phyloP scores from a whole-genome alignment of 352 stramenopile genomes.

The Pythium grandisporangium region DNA sequence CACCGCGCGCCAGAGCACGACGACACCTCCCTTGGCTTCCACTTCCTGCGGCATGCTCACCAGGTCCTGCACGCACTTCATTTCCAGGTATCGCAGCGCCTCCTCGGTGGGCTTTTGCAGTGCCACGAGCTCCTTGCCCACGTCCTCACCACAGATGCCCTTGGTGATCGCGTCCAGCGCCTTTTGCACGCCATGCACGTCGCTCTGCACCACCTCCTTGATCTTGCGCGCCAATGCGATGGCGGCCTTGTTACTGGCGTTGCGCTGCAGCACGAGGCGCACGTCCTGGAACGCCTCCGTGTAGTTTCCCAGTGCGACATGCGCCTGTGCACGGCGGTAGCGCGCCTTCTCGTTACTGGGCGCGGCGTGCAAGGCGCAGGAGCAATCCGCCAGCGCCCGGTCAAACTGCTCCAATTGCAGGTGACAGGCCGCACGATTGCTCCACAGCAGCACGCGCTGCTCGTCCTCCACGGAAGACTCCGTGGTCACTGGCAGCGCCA shows the following conservation, averaged over 20 bases:
- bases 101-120: slow-evolving; percentile 38
- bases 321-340: slow-evolving; percentile 68
- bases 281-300: slow-evolving; percentile 66
- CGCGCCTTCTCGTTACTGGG: slow-evolving; percentile 65
- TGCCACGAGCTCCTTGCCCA: slow-evolving; percentile 16
- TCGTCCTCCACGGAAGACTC: slow-evolving; percentile 12
- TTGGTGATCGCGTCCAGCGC: slow-evolving; percentile 44
- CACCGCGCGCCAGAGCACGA: slow-evolving; percentile 40
- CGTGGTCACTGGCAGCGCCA: slow-evolving; percentile 10
- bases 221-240: slow-evolving; percentile 62
- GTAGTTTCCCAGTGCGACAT: slow-evolving; percentile 54
- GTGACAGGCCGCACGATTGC: slow-evolving; percentile 65
- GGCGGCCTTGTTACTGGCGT: slow-evolving; percentile 67
- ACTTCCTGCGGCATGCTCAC: slow-evolving; percentile 43
- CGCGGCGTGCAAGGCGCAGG: slow-evolving; percentile 29
- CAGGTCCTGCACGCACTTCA: slow-evolving; percentile 57
- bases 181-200: slow-evolving; percentile 75
- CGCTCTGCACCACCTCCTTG: slow-evolving; percentile 59
- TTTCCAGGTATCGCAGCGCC: slow-evolving; percentile 65
- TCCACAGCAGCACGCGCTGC: slow-evolving; percentile 60
- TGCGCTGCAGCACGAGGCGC: slow-evolving; percentile 56
- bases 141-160: slow-evolving; percentile 9
- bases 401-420: slow-evolving; percentile 61
- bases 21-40: slow-evolving; percentile 38
- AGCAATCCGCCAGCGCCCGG: slow-evolving; percentile 42